phyloP scores from a whole-genome alignment of 257 asterid species.

The Thymus quinquecostatus region DNA sequence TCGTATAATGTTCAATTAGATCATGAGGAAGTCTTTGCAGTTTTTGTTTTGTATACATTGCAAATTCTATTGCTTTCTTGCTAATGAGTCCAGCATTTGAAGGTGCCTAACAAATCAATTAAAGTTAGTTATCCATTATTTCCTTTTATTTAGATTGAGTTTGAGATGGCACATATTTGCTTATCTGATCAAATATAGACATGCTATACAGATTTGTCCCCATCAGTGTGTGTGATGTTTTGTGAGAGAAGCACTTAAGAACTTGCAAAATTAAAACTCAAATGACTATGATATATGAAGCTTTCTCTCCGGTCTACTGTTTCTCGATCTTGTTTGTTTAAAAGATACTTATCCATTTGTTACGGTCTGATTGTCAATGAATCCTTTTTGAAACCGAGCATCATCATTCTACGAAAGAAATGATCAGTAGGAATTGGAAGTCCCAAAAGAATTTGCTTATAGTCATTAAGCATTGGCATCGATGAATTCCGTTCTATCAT shows the following conservation, averaged over 20 bases:
- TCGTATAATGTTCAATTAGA: not conserved
- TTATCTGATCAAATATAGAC: not conserved
- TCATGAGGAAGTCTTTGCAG: not conserved
- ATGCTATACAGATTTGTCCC: not conserved
- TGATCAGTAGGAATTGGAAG: not conserved
- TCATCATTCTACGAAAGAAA: not conserved
- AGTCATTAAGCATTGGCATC: slow-evolving; percentile 7
- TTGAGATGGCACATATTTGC: no score
- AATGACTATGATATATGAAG: not conserved
- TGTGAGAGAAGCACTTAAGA: not conserved
- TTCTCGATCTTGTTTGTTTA: not conserved
- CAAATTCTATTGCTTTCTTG: not conserved
- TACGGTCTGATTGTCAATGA: not conserved
- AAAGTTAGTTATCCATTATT: not conserved
- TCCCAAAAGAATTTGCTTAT: not conserved
- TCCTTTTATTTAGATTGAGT: not conserved
- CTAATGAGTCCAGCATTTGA: not conserved
- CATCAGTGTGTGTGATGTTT: not conserved
- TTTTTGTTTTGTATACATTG: slow-evolving; percentile 7
- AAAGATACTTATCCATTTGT: not conserved
- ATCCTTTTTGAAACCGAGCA: not conserved
- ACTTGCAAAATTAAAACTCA: not conserved
- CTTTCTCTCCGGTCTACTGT: not conserved
- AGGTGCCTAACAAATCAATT: not conserved
- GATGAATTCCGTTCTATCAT: not conserved